A percentile compares a stretch with the other conserved stretches of the same genome.
These are phyloP conservation scores for Salvia miltiorrhiza DNA, from an alignment of 257 asterid species.

Conservation along the genomic window DNA sequence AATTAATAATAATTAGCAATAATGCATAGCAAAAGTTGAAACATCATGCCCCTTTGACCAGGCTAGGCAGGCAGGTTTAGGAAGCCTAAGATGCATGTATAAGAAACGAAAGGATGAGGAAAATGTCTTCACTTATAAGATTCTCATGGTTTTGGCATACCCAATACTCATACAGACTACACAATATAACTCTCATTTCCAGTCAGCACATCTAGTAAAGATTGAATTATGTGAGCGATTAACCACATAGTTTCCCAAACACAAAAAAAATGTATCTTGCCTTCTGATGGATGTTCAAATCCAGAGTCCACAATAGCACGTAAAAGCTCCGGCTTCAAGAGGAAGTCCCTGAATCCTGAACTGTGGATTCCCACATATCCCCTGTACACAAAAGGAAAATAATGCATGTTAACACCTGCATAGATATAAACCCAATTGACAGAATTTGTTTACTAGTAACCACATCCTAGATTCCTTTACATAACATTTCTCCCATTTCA, in stretches of 20 bases:
- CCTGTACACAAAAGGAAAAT: conserved; percentile 15
- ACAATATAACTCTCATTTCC: neutral
- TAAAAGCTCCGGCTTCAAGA: conserved; percentile 54
- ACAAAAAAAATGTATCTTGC: conserved; percentile 27
- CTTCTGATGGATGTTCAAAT: conserved; percentile 65
- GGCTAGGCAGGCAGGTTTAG: neutral
- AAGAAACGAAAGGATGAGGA: neutral
- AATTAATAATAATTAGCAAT: neutral
- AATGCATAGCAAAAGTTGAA: neutral
- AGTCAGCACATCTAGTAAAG: neutral
- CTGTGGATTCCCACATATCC: conserved; percentile 65
- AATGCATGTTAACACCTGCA: neutral
- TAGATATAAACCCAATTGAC: neutral
- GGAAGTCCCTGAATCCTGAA: conserved; percentile 65
- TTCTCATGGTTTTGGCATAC: neutral
- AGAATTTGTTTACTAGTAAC: neutral
- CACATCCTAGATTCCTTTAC: neutral
- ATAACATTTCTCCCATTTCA: neutral
- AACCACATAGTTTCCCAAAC: neutral
- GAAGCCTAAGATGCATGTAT: neutral
- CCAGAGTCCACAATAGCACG: conserved; percentile 58
- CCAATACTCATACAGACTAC: neutral
- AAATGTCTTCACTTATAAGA: neutral
- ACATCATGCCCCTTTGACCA: neutral
- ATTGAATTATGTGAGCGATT: neutral